phyloP scores from a whole-genome alignment of 2,329 filamentous ascomycete species.

The Ceratocystis albifundus region DNA sequence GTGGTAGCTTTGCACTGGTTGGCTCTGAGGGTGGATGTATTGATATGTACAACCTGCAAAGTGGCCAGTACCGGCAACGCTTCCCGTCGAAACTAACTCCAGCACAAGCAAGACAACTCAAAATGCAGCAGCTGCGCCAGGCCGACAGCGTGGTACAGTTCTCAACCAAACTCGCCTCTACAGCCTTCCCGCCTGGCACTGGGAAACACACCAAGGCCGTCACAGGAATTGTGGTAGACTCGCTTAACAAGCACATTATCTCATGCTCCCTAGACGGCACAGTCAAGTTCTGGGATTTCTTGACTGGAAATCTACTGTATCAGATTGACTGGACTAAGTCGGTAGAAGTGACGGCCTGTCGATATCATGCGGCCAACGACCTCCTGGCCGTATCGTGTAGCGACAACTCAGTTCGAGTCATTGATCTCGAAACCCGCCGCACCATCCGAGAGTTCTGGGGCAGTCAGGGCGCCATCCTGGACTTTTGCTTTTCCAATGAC shows the following conservation, averaged over 20 bases:
- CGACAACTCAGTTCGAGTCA: slow-evolving; percentile 73
- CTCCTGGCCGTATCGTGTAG: slow-evolving; percentile 81
- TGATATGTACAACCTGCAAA: slow-evolving; percentile 96
- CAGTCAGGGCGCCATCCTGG: slow-evolving; percentile 59
- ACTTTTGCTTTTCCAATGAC: slow-evolving; percentile 82
- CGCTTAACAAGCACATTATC: slow-evolving; percentile 73
- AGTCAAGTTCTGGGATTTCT: slow-evolving; percentile 95
- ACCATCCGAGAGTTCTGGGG: slow-evolving; percentile 90
- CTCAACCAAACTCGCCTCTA: slow-evolving; percentile 34
- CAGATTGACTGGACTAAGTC: slow-evolving; percentile 68
- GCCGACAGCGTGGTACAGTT: slow-evolving; percentile 47
- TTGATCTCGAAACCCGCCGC: slow-evolving; percentile 82
- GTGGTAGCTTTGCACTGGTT: slow-evolving; percentile 84
- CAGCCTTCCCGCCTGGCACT: slow-evolving; percentile 39
- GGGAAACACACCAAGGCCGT: slow-evolving; percentile 72
- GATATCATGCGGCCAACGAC: slow-evolving; percentile 73
- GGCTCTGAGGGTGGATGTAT: slow-evolving; percentile 74
- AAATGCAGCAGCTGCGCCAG: slow-evolving; percentile 50
- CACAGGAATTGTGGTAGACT: slow-evolving; percentile 78
- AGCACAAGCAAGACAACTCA: slow-evolving; percentile 64
- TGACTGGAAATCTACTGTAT: slow-evolving; percentile 65
- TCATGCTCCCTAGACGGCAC: slow-evolving; percentile 85
- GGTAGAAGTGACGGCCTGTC: slow-evolving; percentile 52
- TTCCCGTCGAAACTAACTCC: slow-evolving; percentile 73
- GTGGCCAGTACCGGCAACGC: slow-evolving; percentile 72